A percentile compares a stretch with the other conserved stretches of the same genome.
Evolutionary conservation across 495 filamentous ascomycete genomes (phyloP).

Genomic region (Penicilliopsis zonata): DNA sequence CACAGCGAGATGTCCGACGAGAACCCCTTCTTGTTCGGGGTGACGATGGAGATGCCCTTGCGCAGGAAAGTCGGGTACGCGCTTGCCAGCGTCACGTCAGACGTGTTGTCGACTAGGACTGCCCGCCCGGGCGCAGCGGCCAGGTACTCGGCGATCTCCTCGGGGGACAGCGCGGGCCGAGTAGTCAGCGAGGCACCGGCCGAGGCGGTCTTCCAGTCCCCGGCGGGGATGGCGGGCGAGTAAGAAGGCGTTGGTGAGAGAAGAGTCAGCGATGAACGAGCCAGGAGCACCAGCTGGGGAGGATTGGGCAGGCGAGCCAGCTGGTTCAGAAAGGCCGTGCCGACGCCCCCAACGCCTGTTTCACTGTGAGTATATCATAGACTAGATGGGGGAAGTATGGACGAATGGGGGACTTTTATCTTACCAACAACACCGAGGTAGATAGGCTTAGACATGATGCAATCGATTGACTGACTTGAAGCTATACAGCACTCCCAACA

Average conservation of each 20-base stretch:
- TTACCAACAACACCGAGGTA: constrained; percentile 37
- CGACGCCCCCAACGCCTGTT: constrained; percentile 83
- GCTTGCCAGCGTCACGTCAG: constrained; percentile 64
- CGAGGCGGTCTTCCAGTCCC: constrained; percentile 41
- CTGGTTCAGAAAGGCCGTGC: constrained; percentile 79
- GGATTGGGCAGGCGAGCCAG: constrained; percentile 50
- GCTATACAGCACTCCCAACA: too few relatives aligned
- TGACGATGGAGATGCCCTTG: constrained; percentile 77
- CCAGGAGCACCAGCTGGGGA: constrained; percentile 66
- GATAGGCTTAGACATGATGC: constrained; percentile 31
- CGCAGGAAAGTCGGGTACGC: constrained; percentile 67
- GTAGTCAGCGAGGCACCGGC: constrained; percentile 42
- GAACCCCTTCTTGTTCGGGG: constrained; percentile 97
- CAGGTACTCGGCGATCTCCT: constrained; percentile 62
- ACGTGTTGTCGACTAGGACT: constrained; percentile 89
- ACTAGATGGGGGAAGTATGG: too few relatives aligned
- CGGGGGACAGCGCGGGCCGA: constrained; percentile 38
- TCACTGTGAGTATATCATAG: too few relatives aligned
- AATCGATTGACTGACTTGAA: neutral
- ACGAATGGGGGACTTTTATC: constrained; percentile 2
- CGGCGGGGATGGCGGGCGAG: constrained; percentile 37
- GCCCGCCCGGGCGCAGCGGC: constrained; percentile 54
- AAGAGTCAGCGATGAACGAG: constrained; percentile 67
- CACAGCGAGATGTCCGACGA: constrained; percentile 63
- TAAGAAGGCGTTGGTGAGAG: constrained; percentile 38